Base-by-base conservation (phyloP, 148 eudicot species). In the Chenopodium formosanum region DNA sequence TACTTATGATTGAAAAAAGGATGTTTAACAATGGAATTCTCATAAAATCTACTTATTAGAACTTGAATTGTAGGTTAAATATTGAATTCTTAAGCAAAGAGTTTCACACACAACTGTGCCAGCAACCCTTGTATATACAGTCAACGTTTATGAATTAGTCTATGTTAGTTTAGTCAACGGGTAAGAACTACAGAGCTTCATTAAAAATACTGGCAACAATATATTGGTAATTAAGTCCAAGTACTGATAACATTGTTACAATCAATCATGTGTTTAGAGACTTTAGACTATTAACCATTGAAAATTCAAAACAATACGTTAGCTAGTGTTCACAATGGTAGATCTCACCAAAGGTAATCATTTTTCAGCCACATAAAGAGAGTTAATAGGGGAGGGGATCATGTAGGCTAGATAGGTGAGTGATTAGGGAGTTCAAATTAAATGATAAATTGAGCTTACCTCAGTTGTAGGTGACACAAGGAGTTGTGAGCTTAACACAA, bases 401-500 rank as follows among this genome's bases (percentile, higher is more conserved):
- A 78, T 13, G 6, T 29, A 66, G 3, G 12, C 14, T 16, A 50
- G 14, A 53, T 56, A 9, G 9, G 10, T 11, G 20, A n/a, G 34
- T 53, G 77, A 68, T 69, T 22, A 37, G 16, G 53, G n/a, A 72
- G 23, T 16, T 19, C 46, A 3, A 14, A 70, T 29, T 12, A 12
- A 70, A 37, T 19, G 17, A 32, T 34, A 34, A 23, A 76, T 50
- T 25, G 52, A 65, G 9, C n/a, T 73, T 85, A 92, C 99, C 97
- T 90, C 95, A 79, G 79, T 83, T 16, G 90, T 77, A 14, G 97
- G 83, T 80, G 92, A 90, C 72, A 87, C 92, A 40, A 95, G 93
- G 84, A 95, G 88, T 44, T 95, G 97, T 74, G 92, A 92, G 7
- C 89, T 89, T 80, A 95, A 83, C 63, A 89, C 87, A 76, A 95